Evolutionary conservation across 2,329 filamentous ascomycete species (phyloP).

Genomic region (Colletotrichum cereale): DNA sequence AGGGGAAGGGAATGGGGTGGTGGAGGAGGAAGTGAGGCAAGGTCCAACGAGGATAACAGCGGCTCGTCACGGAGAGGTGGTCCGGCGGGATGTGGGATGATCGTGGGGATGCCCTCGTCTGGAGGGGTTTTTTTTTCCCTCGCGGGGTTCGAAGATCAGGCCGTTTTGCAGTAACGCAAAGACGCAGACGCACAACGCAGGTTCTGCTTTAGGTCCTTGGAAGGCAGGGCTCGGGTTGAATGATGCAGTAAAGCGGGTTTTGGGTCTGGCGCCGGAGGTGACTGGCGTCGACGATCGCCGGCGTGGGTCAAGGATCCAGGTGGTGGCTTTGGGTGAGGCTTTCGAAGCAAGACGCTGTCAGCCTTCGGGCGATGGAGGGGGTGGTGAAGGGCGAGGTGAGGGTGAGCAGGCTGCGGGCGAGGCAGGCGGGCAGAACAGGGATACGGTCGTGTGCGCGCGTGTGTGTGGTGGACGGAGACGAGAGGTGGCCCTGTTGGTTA

Average conservation of each 20-base stretch:
- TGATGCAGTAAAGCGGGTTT: constrained; percentile 6
- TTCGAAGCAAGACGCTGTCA: constrained; percentile 38
- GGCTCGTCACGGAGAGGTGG: constrained; percentile 17
- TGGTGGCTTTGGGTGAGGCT: constrained; percentile 36
- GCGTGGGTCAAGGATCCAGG: constrained; percentile 39
- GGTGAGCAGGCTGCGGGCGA: too few relatives aligned
- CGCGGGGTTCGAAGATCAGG: constrained; percentile 36
- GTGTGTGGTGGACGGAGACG: constrained; percentile 25
- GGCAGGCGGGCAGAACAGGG: constrained; percentile 24
- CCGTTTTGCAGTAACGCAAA: constrained; percentile 32
- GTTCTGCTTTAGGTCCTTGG: not conserved
- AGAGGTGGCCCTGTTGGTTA: constrained; percentile 32
- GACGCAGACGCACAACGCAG: not conserved
- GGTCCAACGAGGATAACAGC: constrained; percentile 11
- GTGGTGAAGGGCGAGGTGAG: constrained; percentile 9
- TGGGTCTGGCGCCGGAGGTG: constrained; percentile 22
- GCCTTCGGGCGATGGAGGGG: constrained; percentile 25
- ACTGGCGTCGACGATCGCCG: constrained; percentile 30
- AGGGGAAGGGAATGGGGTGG: constrained; percentile 23
- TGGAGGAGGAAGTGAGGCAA: constrained; percentile 40
- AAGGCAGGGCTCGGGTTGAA: constrained; percentile 12
- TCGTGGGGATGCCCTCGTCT: constrained; percentile 39
- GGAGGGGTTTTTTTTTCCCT: constrained; percentile 21
- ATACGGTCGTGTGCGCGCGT: not conserved
- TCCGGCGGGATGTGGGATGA: constrained; percentile 18